Evolutionary conservation across 768 basidiomycete genomes (phyloP), one percentile per base, ranked within the genome.

Genomic region (Leucosporidium scottii): DNA sequence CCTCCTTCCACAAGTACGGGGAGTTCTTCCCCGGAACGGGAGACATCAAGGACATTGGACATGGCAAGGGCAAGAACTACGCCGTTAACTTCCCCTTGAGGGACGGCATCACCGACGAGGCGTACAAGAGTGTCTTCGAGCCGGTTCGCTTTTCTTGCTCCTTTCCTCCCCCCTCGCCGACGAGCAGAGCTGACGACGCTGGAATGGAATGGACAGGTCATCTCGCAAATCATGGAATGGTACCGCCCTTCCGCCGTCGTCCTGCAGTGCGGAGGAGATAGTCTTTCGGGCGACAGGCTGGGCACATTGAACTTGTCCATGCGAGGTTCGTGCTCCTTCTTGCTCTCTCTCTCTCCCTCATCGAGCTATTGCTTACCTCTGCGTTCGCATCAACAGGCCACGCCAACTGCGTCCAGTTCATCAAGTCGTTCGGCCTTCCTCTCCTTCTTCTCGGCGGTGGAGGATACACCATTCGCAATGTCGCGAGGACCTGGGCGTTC

Each of bases 1-100:
- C 87, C 75, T 93, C 90, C 74, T 96, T 98, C 79, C 96, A 99
- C 78, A 97, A 98, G 79, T 99, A 97, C 72, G 96, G 96, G 44
- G 96, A 99, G 79, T 99, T 89, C 79, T 99, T 99, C 79, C 96
- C 96, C 31, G 96, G 96, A 51, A 99, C 96, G 9, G 96, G 96
- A n/a, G 93, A 96, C 78, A 82, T 96, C 50, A 84, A 93, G 73
- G 94, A 98, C 76, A 86, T 89, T 53, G 93, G 93, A 4, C 90
- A 96, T 48, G 86, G 87, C 75, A 96, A 94, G 79, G 94, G 93
- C 0, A 94, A 93, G 78, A 84, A 91, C 70, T 96, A 96, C 77
- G 84, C 96, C 1, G 81, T 96, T 28, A 99, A 99, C 78, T 93
- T 98, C 72, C 96, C 96, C 0, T 76, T 99, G 50, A 83, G 94